Evolutionary conservation across 495 filamentous ascomycete species (phyloP).

Genomic region (Podospora tetraspora): DNA sequence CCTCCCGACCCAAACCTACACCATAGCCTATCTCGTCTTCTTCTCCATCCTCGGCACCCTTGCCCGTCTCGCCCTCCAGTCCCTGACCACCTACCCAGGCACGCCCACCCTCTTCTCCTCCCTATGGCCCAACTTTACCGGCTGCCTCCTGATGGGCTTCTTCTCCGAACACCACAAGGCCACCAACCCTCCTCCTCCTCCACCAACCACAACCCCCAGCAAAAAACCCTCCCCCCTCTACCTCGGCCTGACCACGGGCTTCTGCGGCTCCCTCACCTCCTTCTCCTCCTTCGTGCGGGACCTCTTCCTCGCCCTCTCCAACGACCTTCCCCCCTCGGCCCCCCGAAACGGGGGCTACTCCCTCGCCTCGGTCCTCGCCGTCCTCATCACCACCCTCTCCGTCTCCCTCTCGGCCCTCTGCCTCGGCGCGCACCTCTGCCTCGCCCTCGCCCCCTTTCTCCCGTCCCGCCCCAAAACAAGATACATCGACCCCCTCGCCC

Average conservation of each 20-base stretch:
- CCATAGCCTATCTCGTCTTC: conserved; percentile 72
- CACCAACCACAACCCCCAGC: conserved; percentile 23
- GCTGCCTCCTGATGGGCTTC: conserved; percentile 80
- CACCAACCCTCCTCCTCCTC: background rate
- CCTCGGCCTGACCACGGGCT: conserved; percentile 87
- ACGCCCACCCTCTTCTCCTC: conserved; percentile 68
- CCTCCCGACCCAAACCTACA: conserved; percentile 67
- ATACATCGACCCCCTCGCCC: conserved; percentile 57
- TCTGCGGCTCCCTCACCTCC: conserved; percentile 88
- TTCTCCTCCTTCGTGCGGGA: conserved; percentile 90
- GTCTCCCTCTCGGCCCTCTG: conserved; percentile 64
- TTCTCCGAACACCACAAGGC: conserved; percentile 67
- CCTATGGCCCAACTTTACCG: conserved; percentile 89
- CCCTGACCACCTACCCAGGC: conserved; percentile 74
- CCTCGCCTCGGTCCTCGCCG: conserved; percentile 70
- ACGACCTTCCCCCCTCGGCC: conserved; percentile 45
- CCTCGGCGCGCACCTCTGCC: conserved; percentile 72
- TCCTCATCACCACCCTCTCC: conserved; percentile 62
- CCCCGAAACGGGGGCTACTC: conserved; percentile 72
- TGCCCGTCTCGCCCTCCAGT: conserved; percentile 73
- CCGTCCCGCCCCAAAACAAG: conserved; percentile 54
- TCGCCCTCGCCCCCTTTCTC: conserved; percentile 49
- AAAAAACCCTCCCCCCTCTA: conserved; percentile 88
- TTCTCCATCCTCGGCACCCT: conserved; percentile 88
- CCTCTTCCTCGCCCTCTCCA: conserved; percentile 75